A percentile compares a stretch with the other conserved stretches of the same genome.
These are phyloP conservation scores for Liriodendron chinense DNA, from an alignment of 164 flowering plant species.

Conservation along the genomic window DNA sequence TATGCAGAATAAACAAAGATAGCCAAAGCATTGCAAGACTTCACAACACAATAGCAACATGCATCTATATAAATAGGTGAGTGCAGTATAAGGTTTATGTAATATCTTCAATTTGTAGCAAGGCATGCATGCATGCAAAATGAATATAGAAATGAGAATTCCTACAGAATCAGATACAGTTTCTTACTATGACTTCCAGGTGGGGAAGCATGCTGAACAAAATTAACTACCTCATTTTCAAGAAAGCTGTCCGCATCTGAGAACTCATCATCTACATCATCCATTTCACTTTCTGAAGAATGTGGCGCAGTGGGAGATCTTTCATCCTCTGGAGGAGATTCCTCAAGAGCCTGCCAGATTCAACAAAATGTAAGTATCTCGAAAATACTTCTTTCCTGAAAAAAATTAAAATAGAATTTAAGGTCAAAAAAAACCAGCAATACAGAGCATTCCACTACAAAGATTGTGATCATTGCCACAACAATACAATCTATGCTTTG, in stretches of 20 bases:
- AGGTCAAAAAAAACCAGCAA: too few relatives aligned
- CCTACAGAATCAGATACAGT: background rate
- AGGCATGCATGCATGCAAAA: too few relatives aligned
- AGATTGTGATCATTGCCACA: background rate
- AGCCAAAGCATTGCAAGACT: background rate
- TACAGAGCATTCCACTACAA: background rate
- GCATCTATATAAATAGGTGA: background rate
- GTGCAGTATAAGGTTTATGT: background rate
- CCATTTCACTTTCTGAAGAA: constrained; percentile 52
- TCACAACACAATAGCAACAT: background rate
- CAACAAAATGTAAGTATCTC: background rate
- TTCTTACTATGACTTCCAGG: background rate
- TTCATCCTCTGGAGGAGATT: constrained; percentile 35
- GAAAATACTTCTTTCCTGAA: too few relatives aligned
- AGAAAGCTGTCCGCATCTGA: constrained; percentile 55
- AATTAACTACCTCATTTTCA: constrained; percentile 46
- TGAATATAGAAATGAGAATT: too few relatives aligned
- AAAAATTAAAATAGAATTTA: too few relatives aligned
- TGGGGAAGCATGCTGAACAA: background rate
- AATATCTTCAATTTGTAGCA: too few relatives aligned
- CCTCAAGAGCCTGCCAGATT: constrained; percentile 54
- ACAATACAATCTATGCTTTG: background rate
- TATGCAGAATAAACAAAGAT: background rate
- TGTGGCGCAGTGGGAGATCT: constrained; percentile 25
- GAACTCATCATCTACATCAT: constrained; percentile 35